Percentiles rank a stretch among this genome's conserved stretches.
These are phyloP conservation scores for Verticillium albo-atrum DNA, from an alignment of 2,329 filamentous ascomycete genomes.

Conservation along the genomic window DNA sequence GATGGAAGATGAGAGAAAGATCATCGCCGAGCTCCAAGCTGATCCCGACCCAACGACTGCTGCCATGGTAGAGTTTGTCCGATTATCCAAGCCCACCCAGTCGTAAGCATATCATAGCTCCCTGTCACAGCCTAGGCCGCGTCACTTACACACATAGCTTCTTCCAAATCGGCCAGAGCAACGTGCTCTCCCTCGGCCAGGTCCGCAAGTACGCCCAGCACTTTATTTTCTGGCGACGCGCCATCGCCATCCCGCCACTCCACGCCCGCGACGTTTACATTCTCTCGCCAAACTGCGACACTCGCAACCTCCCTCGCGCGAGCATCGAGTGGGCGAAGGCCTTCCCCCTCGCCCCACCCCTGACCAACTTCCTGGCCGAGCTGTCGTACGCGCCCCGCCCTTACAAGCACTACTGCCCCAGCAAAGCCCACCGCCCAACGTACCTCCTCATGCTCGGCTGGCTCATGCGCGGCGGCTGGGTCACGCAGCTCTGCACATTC, in stretches of 20 bases:
- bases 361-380: conserved; percentile 83
- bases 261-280: conserved; percentile 89
- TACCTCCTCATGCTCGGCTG: conserved; percentile 92
- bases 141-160: conserved; percentile 33
- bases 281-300: conserved; percentile 83
- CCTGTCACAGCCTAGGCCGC: no score
- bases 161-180: conserved; percentile 65
- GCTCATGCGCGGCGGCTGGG: conserved; percentile 89
- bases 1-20: conserved; percentile 74
- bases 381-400: conserved; percentile 76
- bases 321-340: conserved; percentile 67
- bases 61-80: conserved; percentile 76
- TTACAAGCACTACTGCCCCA: conserved; percentile 81
- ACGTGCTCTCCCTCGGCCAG: conserved; percentile 71
- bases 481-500: conserved; percentile 88
- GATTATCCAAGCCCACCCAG: conserved; percentile 64
- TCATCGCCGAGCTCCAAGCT: conserved; percentile 68
- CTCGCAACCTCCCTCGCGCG: conserved; percentile 64
- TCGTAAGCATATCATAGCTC: conserved; percentile 42
- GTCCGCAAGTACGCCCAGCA: conserved; percentile 87
- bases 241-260: conserved; percentile 84
- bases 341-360: conserved; percentile 77
- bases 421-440: conserved; percentile 77
- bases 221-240: conserved; percentile 93
- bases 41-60: conserved; percentile 72